Base-by-base conservation (phyloP, 192 early-diverging fungal genomes). In the Kappamyces sp. region DNA sequence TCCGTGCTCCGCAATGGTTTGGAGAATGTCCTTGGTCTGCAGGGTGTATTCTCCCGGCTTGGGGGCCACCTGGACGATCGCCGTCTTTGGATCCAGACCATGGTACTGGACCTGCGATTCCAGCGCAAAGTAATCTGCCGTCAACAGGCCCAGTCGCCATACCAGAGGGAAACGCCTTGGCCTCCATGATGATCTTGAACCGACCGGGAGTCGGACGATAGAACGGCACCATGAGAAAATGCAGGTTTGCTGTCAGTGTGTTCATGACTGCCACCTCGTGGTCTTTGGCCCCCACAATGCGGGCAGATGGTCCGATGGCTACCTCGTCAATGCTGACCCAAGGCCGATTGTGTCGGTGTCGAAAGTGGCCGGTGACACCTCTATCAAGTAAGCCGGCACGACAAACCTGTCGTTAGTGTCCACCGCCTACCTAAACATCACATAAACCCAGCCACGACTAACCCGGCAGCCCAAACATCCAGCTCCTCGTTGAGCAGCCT, bases 181-280 rank as follows among this genome's bases (percentile, higher is more conserved):
- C 69, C 67, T 98, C 96, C 41, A 98, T 90, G 60, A 98, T 53
- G 46, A 98, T 86, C 77, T 91, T 92, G 67, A 72, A 86, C 4
- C 88, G 76, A 4, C 65, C 57, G 0, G 53, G 31, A 1, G 86
- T 88, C 5, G 96, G 96, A n/a, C 75, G 75, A 75, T 95, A 98
- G 72, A 98, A 98, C 12, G 96, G 80, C 9, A 87, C 85, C 69
- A 98, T 75, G 64, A 96, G 71, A 36, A 90, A 78, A 63, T 98
- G 96, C 7, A 98, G 57, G 66, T 96, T 96, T 42, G 81, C 80
- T 0, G 96, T 98, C 43, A 98, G 83, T 8, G 90, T 81, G 72
- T 88, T 91, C 93, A 98, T 93, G 49, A 91, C 77, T 5, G 90
- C 87, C 1, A 94, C 85, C 62, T 98, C 96, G 31, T 72, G 59